Percentiles rank a stretch among this genome's conserved stretches.
phyloP scores from a whole-genome alignment of 208 protist genomes.

The Acanthamoeba lenticulata region DNA sequence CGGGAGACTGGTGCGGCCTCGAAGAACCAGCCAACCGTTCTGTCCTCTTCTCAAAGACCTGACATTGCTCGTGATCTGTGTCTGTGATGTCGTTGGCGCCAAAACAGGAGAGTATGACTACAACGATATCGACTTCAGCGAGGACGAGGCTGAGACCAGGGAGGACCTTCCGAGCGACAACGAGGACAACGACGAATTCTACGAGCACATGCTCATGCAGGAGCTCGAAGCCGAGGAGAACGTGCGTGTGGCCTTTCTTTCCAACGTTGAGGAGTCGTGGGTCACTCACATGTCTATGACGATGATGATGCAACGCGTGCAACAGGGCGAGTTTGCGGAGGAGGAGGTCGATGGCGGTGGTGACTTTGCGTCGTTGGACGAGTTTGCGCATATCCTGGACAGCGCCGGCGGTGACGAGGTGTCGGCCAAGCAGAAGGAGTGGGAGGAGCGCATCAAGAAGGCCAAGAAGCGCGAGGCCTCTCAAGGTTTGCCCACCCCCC shows the following conservation, averaged over 20 bases:
- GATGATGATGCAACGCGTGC: background rate
- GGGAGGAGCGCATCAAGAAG: constrained; percentile 46
- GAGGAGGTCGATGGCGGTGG: background rate
- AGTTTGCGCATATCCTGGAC: constrained; percentile 43
- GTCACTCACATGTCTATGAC: too few species aligned
- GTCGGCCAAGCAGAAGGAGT: constrained; percentile 23
- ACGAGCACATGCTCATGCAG: constrained; percentile 59
- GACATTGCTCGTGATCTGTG: too few species aligned
- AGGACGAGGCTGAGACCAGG: constrained; percentile 38
- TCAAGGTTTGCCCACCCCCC: too few species aligned
- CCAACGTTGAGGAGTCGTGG: too few species aligned
- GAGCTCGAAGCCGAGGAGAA: constrained; percentile 45
- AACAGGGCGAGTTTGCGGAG: background rate
- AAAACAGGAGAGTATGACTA: constrained; percentile 65
- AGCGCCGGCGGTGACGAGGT: constrained; percentile 2
- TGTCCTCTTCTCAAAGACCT: too few species aligned
- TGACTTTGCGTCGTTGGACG: constrained; percentile 56
- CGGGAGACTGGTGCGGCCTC: background rate
- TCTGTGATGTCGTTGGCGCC: too few species aligned
- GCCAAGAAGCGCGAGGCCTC: background rate
- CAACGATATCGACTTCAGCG: constrained; percentile 30
- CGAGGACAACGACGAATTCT: constrained; percentile 61
- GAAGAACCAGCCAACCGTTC: too few species aligned
- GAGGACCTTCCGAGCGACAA: background rate
- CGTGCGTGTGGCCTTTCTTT: background rate